Evolutionary conservation across 129 eudicot species (phyloP), one percentile per base, ranked within the genome.

Genomic region (Centaurea solstitialis): DNA sequence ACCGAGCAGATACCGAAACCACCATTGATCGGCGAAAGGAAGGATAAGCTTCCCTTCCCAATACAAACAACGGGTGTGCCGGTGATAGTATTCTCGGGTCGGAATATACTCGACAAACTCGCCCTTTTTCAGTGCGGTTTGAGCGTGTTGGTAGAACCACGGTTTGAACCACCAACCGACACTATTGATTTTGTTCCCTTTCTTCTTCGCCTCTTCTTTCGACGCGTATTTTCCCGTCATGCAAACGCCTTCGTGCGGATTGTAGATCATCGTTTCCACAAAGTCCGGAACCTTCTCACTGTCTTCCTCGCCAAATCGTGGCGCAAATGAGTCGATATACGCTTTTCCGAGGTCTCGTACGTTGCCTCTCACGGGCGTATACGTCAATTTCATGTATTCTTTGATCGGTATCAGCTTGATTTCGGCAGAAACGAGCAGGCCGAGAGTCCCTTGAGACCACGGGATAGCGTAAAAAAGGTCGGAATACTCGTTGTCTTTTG

Each of bases 41-140:
- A 93, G 92, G 70, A 93, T 93, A 28, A 93, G 97, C 83, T 93
- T 91, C 74, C 98, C 98, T 70, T 93, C 98, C 98, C 98, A 93
- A 64, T 93, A 93, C 86, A 93, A 86, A 79, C 92, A 87, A 72
- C 98, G 88, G 0, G 98, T 93, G 78, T 93, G 98, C 91, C 98
- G 89, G 88, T 93, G 98, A 81, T 93, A 93, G 74, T 91, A 93
- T 64, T 93, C 88, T 76, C 98, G 87, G 4, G 98, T 93, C 8
- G 98, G 98, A 39, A 91, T 89, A 82, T 93, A 93, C 94, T 93
- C 98, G 21, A 89, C 97, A 83, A 93, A 91, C 84, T 93, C 94
- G 17, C 98, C 98, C 50, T 74, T 89, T 76, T 86, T 40, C 30
- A 93, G 70, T 9, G 97, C 97, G 6, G 87, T 91, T 66, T 91